Conservation (phyloP, 208 protist genomes). For the Phytomonas sp. region DNA sequence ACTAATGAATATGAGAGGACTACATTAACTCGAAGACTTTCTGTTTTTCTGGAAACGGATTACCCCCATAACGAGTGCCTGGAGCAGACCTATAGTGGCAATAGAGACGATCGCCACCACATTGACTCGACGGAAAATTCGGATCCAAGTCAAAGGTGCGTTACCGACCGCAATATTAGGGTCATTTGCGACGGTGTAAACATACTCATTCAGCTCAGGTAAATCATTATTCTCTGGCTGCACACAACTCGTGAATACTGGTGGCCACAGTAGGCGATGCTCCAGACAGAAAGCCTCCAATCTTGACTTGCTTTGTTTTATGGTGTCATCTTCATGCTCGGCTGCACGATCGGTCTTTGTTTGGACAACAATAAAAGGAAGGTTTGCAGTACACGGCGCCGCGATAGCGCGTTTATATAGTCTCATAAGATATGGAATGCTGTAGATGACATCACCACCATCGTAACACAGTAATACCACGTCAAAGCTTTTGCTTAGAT, state of each 20-base stretch:
- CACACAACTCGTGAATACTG: slow-evolving; percentile 57
- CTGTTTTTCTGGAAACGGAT: neutral
- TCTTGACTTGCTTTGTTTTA: slow-evolving; percentile 3
- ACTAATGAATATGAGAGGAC: too few relatives aligned
- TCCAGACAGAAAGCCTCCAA: slow-evolving; percentile 34
- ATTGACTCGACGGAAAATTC: slow-evolving; percentile 43
- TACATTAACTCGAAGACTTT: neutral
- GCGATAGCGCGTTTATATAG: slow-evolving; percentile 26
- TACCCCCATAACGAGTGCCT: neutral
- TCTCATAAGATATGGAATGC: slow-evolving; percentile 29
- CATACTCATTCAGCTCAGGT: slow-evolving; percentile 61
- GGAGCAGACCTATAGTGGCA: neutral
- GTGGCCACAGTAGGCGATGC: slow-evolving; percentile 72
- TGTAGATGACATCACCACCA: slow-evolving; percentile 27
- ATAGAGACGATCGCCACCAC: slow-evolving; percentile 30
- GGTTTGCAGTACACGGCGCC: slow-evolving; percentile 13
- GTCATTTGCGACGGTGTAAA: slow-evolving; percentile 53
- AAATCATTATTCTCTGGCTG: slow-evolving; percentile 47
- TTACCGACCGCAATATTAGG: slow-evolving; percentile 67
- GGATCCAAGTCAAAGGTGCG: slow-evolving; percentile 48
- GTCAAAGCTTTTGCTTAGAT: slow-evolving; percentile 53
- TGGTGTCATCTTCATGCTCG: neutral
- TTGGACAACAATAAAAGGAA: slow-evolving; percentile 78
- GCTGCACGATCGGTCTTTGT: slow-evolving; percentile 55
- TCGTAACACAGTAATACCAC: slow-evolving; percentile 79